Percentiles rank a stretch among this genome's conserved stretches.
phyloP scores from a whole-genome alignment of 1,139 yeast genomes.

The Casaregolazyma suthepensis region DNA sequence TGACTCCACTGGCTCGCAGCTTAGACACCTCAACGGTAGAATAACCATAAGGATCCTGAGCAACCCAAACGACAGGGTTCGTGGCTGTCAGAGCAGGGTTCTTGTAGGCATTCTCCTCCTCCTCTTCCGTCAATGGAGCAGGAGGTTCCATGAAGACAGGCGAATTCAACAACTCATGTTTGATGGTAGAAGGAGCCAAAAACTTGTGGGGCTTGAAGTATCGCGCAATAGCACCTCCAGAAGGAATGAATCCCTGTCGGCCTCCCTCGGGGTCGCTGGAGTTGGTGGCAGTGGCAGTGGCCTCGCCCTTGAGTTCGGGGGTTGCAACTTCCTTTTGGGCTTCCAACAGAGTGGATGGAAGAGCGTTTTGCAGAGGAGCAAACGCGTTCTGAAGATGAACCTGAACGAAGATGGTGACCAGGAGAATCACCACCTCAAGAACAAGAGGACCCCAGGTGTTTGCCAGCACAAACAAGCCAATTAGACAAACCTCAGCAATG shows the following conservation, averaged over 20 bases:
- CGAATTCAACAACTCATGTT: constrained; percentile 34
- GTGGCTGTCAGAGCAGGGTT: constrained; percentile 64
- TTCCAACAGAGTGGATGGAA: constrained; percentile 45
- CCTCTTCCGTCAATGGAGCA: constrained; percentile 29
- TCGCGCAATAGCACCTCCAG: constrained; percentile 22
- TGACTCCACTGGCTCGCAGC: constrained; percentile 35
- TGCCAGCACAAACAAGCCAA: constrained; percentile 83
- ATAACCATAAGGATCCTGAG: constrained; percentile 78
- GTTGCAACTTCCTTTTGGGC: constrained; percentile 11
- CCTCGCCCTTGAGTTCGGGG: constrained; percentile 2
- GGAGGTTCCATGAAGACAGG: constrained; percentile 39
- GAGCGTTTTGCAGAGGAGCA: constrained; percentile 56
- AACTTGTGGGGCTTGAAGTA: constrained; percentile 57
- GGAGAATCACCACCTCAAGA: constrained; percentile 60
- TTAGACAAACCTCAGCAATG: constrained; percentile 74
- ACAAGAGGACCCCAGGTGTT: constrained; percentile 94
- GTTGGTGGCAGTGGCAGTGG: constrained; percentile 7
- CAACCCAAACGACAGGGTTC: constrained; percentile 80
- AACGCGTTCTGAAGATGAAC: constrained; percentile 56
- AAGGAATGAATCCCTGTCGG: constrained; percentile 8
- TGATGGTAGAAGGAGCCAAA: constrained; percentile 29
- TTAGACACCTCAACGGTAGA: constrained; percentile 53
- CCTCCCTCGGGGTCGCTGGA: constrained; percentile 3
- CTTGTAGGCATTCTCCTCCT: constrained; percentile 54
- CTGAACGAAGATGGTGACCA: constrained; percentile 62